phyloP scores from a whole-genome alignment of 2,329 filamentous ascomycete genomes.

The Blastomyces parvus region DNA sequence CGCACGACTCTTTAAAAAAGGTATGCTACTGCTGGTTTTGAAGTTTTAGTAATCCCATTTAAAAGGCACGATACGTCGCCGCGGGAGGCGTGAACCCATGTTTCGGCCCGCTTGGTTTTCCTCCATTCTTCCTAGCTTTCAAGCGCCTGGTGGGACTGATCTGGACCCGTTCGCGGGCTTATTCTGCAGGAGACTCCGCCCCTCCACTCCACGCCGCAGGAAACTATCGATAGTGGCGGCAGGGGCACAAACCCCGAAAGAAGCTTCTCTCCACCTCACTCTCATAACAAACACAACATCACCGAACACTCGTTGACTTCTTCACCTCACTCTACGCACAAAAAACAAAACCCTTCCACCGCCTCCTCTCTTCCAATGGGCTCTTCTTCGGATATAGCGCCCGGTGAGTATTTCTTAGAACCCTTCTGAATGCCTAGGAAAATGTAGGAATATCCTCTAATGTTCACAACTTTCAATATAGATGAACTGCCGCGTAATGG shows the following conservation, averaged over 20 bases:
- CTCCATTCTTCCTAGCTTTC: slow-evolving; percentile 1
- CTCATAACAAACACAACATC: neutral
- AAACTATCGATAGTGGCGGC: slow-evolving; percentile 5
- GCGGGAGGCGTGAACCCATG: neutral
- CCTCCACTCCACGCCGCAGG: slow-evolving; percentile 12
- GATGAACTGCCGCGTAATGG: neutral
- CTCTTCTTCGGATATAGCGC: neutral
- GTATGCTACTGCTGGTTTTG: neutral
- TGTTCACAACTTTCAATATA: neutral
- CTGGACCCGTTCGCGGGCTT: slow-evolving; percentile 1
- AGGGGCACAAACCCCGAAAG: slow-evolving; percentile 4
- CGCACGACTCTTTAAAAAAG: neutral
- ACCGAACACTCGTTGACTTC: neutral
- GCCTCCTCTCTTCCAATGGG: neutral
- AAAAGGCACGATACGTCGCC: neutral
- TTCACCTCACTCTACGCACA: neutral
- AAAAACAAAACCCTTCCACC: neutral
- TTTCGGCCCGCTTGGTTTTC: neutral
- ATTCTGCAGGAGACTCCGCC: slow-evolving; percentile 8
- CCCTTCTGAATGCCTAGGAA: neutral
- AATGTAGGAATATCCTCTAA: neutral
- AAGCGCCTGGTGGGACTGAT: slow-evolving; percentile 3
- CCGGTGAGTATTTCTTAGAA: neutral
- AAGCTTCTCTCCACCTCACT: slow-evolving; percentile 3
- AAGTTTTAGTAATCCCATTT: neutral